Evolutionary conservation across 2,329 filamentous ascomycete genomes (phyloP), one percentile per base, ranked within the genome.

Genomic region (Alternaria angustiovoidea): DNA sequence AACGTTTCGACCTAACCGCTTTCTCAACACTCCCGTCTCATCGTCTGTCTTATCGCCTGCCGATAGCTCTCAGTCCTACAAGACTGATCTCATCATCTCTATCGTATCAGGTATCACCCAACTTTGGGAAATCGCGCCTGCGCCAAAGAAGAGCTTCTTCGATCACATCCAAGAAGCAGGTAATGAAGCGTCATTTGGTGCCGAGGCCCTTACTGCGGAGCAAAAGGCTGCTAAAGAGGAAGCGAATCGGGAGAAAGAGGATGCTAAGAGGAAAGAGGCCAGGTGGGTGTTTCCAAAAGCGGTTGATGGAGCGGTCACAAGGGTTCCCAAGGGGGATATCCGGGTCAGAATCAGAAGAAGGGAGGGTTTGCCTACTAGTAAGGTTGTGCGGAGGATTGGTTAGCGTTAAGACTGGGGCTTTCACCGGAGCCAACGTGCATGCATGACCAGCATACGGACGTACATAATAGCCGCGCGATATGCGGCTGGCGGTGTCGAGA

Each of bases 261-360:
- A 54, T 14, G 59, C 49, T 44, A 63, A 54, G 48, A 57, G 36
- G 42, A 66, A 64, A 30, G 53, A 54, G 7, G 65, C 52, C 41
- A 73, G 66, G 61, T 87, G 86, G 82, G 78, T 78, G 18, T 78
- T 88, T 43, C 87, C 88, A 0, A 63, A 77, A 74, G 41, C 80
- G 81, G 69, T 79, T 71, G 67, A 81, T 79, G 63, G 71, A 22
- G 83, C 82, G 6, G 82, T 80, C 54, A 82, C 86, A 14, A 84
- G 82, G 66, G 77, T 81, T 57, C 87, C 87, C 9, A 80, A 74
- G 44, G 78, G 78, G 14, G 84, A 88, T 66, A 76, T 87, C 7
- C 81, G 83, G 53, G 87, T 88, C 4, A 83, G 82, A 72, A 79
- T 90, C 53, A 83, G 78, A 52, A 76, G 80, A 59, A 66, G 74